Conservation (phyloP, 176 grass and related monocot species). For the Ananas comosus region DNA sequence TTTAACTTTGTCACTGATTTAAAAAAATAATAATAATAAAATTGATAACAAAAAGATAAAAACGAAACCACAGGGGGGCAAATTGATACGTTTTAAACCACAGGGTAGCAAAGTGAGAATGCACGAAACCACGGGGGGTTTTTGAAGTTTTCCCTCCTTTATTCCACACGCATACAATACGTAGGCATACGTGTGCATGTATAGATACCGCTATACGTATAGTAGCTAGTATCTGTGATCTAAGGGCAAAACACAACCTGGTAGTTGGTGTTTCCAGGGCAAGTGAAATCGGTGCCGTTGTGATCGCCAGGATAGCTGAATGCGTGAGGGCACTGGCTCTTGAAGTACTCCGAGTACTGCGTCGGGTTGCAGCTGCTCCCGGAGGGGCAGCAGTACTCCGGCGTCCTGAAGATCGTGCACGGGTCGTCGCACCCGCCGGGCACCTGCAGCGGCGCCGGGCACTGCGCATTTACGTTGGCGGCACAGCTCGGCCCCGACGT, state of each 20-base stretch:
- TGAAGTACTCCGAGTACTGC: constrained; percentile 36
- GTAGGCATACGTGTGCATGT: no score
- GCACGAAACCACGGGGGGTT: no score
- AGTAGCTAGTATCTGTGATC: background rate
- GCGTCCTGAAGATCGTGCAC: constrained; percentile 34
- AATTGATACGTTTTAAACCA: no score
- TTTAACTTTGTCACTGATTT: no score
- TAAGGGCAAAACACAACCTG: constrained; percentile 46
- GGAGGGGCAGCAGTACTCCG: constrained; percentile 25
- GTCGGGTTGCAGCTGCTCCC: constrained; percentile 17
- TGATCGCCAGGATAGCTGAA: constrained; percentile 41
- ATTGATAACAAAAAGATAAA: no score
- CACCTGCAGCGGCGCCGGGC: constrained; percentile 16
- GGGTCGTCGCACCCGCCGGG: constrained; percentile 40
- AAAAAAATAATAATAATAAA: no score
- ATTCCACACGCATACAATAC: background rate
- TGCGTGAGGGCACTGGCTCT: constrained; percentile 30
- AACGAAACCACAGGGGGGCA: no score
- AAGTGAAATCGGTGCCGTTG: constrained; percentile 21
- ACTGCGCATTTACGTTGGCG: constrained; percentile 26
- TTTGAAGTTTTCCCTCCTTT: no score
- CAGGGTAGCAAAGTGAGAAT: no score
- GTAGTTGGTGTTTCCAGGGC: constrained; percentile 36
- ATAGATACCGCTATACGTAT: no score
- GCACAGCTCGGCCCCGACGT: constrained; percentile 1